These are phyloP conservation scores for Petunia secreta DNA, from an alignment of 257 asterid genomes.

Conservation along the genomic window DNA sequence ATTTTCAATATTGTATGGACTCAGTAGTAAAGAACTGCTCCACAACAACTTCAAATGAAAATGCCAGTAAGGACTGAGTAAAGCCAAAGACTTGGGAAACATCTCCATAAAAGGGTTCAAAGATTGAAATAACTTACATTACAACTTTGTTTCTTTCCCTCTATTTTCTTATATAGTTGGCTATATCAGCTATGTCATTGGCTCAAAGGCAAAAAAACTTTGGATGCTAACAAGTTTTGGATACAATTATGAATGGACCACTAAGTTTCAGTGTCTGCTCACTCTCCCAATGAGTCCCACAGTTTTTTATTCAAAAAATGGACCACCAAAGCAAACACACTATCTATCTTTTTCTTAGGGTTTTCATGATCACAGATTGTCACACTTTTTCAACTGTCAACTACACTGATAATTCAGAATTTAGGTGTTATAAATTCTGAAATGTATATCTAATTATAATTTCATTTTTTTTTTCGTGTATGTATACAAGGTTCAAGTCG, in stretches of 20 bases:
- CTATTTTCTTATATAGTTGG: not conserved
- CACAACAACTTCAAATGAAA: slow-evolving; percentile 17
- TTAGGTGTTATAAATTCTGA: not conserved
- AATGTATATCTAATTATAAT: not conserved
- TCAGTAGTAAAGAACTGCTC: slow-evolving; percentile 9
- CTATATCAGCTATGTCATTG: slow-evolving; percentile 2
- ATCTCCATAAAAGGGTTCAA: slow-evolving; percentile 7
- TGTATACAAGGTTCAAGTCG: not conserved
- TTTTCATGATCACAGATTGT: slow-evolving; percentile 1
- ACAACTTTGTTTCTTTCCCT: slow-evolving; percentile 22
- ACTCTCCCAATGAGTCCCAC: not conserved
- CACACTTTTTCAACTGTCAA: not conserved
- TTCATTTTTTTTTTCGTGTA: not conserved
- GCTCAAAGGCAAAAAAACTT: slow-evolving; percentile 19
- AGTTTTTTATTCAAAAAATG: slow-evolving; percentile 8
- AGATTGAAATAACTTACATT: slow-evolving; percentile 4
- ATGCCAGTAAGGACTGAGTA: slow-evolving; percentile 17
- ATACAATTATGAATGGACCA: not conserved
- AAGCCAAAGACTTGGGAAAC: slow-evolving; percentile 3
- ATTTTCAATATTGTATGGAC: slow-evolving; percentile 5
- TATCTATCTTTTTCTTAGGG: not conserved
- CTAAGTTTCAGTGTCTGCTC: slow-evolving; percentile 12
- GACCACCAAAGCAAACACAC: not conserved
- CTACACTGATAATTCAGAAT: not conserved
- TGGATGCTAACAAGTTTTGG: slow-evolving; percentile 21